Conservation (phyloP, 768 basidiomycete species). For the Neoboletus magnificus region DNA sequence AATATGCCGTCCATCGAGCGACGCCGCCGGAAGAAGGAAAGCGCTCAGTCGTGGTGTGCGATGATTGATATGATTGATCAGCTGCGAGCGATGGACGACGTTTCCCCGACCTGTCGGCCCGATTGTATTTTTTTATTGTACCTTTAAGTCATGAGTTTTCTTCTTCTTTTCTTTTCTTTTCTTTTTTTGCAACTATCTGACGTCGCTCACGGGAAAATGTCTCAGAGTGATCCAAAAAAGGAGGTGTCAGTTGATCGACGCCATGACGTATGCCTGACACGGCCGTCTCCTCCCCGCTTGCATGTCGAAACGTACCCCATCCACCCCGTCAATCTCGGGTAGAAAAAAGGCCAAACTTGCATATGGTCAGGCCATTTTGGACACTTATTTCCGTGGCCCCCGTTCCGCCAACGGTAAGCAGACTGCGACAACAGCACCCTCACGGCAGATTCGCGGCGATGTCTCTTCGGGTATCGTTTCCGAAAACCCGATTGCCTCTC, state of each 20-base stretch:
- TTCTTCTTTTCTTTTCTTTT: not conserved
- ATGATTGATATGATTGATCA: slow-evolving; percentile 13
- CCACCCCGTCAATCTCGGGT: slow-evolving; percentile 7
- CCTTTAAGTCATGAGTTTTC: not conserved
- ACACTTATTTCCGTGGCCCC: slow-evolving; percentile 26
- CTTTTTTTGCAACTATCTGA: too few relatives aligned
- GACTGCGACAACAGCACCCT: slow-evolving; percentile 9
- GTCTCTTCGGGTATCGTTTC: slow-evolving; percentile 14
- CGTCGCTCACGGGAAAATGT: not conserved
- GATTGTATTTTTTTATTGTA: slow-evolving; percentile 1
- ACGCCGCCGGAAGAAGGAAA: slow-evolving; percentile 13
- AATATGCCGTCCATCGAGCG: slow-evolving; percentile 3
- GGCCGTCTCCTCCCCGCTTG: slow-evolving; percentile 5
- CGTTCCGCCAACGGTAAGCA: slow-evolving; percentile 11
- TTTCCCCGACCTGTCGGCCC: not conserved
- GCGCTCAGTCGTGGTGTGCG: slow-evolving; percentile 15
- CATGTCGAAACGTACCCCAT: slow-evolving; percentile 22
- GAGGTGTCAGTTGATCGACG: slow-evolving; percentile 22
- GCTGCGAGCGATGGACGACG: not conserved
- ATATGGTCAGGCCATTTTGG: slow-evolving; percentile 18
- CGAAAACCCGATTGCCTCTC: slow-evolving; percentile 12
- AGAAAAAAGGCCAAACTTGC: slow-evolving; percentile 23
- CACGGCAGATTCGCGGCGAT: slow-evolving; percentile 16
- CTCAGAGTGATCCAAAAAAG: slow-evolving; percentile 21
- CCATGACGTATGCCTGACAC: slow-evolving; percentile 23